Base-by-base conservation (phyloP, 352 stramenopile species). In the Blastocystis sp. region DNA sequence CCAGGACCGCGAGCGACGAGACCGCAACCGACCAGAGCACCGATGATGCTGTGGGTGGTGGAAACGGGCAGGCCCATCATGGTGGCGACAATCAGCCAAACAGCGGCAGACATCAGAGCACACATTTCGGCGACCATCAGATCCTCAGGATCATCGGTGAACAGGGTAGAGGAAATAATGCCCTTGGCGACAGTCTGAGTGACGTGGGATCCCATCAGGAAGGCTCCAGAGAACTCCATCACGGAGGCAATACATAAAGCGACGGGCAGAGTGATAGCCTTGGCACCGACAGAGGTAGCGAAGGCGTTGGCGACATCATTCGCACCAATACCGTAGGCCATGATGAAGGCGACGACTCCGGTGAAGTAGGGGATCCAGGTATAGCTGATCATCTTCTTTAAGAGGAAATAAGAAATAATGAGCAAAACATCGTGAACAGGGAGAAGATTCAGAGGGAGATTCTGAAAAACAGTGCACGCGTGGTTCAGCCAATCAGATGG, bases 251-350 rank as follows among this genome's bases (percentile, higher is more conserved):
- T 84, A 11, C 94, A n/a, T n/a, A 94, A 91, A 6, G 93, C 94
- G 81, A 92, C 90, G 48, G 89, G 91, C 21, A 95, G 89, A 9
- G 91, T 93, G 45, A 96, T 90, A 38, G 92, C 92, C 69, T 94
- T 93, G 57, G 91, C 91, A 68, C 93, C 90, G 28, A 96, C 92
- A 0, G 91, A 92, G 34, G 93, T 94, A 21, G 89, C 93, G 90
- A 95, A 95, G 21, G 93, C 92, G 71, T 95, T 96, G 42, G 92
- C 93, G 43, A 93, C 93, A 91, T 95, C 93, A 89, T 95, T 95
- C 3, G 92, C 93, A 62, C 62, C 62, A 70, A 82, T 82, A 64
- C 74, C 74, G 43, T 82, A 82, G 45, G 74, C 74, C 74, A 82
- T 82, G 10, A 68, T 28, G 74, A 82, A 82, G 28, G 74, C 74